Evolutionary conservation across 192 early-diverging fungal species (phyloP).

Genomic region (Helicostylum pulchrum): DNA sequence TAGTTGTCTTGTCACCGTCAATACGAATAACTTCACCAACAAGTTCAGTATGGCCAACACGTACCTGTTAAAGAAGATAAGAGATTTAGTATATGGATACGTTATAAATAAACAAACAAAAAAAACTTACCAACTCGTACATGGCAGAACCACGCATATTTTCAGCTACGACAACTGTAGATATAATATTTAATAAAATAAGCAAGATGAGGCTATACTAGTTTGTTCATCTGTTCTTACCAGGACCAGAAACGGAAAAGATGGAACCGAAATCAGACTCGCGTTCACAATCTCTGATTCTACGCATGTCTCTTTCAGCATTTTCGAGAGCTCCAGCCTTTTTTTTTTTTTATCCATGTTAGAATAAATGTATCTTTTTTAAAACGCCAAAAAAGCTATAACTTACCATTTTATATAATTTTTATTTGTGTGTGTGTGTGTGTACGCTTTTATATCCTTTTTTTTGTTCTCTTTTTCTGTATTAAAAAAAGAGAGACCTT

Average conservation of each 20-base stretch:
- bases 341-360: too few species aligned
- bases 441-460: too few species aligned
- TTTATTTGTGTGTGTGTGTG: too few species aligned
- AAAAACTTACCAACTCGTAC: slow-evolving; percentile 86
- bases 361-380: too few species aligned
- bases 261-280: slow-evolving; percentile 90
- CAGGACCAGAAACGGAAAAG: slow-evolving; percentile 97
- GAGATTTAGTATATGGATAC: not conserved
- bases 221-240: slow-evolving; percentile 39
- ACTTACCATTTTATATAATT: too few species aligned
- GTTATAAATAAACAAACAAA: slow-evolving; percentile 5
- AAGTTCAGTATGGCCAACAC: slow-evolving; percentile 95
- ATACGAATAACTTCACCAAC: slow-evolving; percentile 99
- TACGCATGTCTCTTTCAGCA: slow-evolving; percentile 76
- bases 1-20: slow-evolving; percentile 98
- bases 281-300: slow-evolving; percentile 81
- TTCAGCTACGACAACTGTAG: slow-evolving; percentile 94
- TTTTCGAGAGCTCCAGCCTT: slow-evolving; percentile 91
- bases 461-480: too few species aligned
- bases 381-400: too few species aligned
- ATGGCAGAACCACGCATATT: slow-evolving; percentile 97
- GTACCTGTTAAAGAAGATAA: slow-evolving; percentile 55
- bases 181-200: not conserved
- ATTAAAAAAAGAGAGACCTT: too few species aligned
- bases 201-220: not conserved